Evolutionary conservation across 176 grass and related monocot genomes (phyloP).

Genomic region (Bolboschoenus planiculmis): DNA sequence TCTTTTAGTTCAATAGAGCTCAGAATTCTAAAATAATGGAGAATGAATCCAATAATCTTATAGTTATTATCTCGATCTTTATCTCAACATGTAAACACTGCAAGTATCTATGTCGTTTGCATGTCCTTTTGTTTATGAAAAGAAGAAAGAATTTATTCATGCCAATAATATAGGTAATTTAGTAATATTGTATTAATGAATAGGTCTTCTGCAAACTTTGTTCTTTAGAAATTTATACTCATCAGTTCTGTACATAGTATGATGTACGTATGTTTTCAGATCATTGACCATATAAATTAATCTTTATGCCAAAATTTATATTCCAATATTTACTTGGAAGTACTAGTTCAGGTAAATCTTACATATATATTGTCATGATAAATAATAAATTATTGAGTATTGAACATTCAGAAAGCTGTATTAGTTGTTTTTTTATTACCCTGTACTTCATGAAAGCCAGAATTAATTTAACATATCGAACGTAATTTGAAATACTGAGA

Average conservation of each 20-base stretch:
- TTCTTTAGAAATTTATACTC: neutral
- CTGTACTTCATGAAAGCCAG: neutral
- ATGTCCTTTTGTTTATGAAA: neutral
- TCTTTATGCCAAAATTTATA: neutral
- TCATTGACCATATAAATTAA: neutral
- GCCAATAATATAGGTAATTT: neutral
- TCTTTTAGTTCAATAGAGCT: too few relatives aligned
- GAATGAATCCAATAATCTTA: too few relatives aligned
- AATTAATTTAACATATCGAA: neutral
- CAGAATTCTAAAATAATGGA: too few relatives aligned
- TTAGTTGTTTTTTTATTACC: neutral
- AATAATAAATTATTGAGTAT: neutral
- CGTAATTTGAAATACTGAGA: neutral
- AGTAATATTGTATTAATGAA: neutral
- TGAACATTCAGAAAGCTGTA: neutral
- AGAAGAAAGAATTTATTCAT: neutral
- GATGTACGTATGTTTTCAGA: neutral
- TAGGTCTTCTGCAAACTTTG: too few relatives aligned
- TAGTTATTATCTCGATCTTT: too few relatives aligned
- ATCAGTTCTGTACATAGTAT: neutral
- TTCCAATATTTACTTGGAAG: neutral
- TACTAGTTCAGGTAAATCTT: neutral
- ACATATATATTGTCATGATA: neutral
- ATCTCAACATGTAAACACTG: neutral
- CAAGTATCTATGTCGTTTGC: neutral